A percentile compares a stretch with the other conserved stretches of the same genome.
Evolutionary conservation across 2,329 filamentous ascomycete genomes (phyloP).

Genomic region (Bipolaris sorokiniana): DNA sequence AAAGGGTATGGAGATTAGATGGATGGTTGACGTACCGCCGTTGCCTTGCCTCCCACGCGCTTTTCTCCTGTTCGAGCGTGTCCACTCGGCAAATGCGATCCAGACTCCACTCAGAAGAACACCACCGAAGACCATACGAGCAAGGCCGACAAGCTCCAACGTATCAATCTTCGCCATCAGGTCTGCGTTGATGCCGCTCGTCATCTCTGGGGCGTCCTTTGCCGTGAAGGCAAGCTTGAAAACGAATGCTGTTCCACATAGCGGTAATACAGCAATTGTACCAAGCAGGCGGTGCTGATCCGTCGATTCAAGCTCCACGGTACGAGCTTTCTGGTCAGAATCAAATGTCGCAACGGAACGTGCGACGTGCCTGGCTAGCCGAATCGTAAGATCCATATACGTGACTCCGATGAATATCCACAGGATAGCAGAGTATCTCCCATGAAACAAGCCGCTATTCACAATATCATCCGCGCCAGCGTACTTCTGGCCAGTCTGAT

Average conservation of each 20-base stretch:
- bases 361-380: slow-evolving; percentile 49
- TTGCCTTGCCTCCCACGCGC: slow-evolving; percentile 23
- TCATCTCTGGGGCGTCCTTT: slow-evolving; percentile 84
- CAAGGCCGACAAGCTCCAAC: slow-evolving; percentile 37
- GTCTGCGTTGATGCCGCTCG: slow-evolving; percentile 47
- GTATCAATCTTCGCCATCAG: slow-evolving; percentile 57
- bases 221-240: slow-evolving; percentile 92
- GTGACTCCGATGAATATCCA: slow-evolving; percentile 75
- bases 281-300: slow-evolving; percentile 42
- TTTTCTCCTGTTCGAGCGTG: slow-evolving; percentile 26
- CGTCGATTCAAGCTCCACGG: slow-evolving; percentile 29
- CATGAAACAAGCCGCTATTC: slow-evolving; percentile 58
- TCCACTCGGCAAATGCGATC: slow-evolving; percentile 38
- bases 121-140: slow-evolving; percentile 48
- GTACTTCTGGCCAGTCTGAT: slow-evolving; percentile 96
- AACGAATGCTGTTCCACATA: slow-evolving; percentile 66
- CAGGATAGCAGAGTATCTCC: slow-evolving; percentile 64
- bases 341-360: slow-evolving; percentile 36
- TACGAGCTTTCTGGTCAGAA: slow-evolving; percentile 14
- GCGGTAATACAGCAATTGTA: slow-evolving; percentile 41
- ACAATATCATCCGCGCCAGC: slow-evolving; percentile 89
- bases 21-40: slow-evolving; percentile 30
- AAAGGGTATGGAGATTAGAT: too few species aligned
- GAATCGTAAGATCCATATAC: slow-evolving; percentile 66
- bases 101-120: slow-evolving; percentile 40